A percentile compares a stretch with the other conserved stretches of the same genome.
These are phyloP conservation scores for Rhododendron mucronatum DNA, from an alignment of 148 eudicot genomes.

Conservation along the genomic window DNA sequence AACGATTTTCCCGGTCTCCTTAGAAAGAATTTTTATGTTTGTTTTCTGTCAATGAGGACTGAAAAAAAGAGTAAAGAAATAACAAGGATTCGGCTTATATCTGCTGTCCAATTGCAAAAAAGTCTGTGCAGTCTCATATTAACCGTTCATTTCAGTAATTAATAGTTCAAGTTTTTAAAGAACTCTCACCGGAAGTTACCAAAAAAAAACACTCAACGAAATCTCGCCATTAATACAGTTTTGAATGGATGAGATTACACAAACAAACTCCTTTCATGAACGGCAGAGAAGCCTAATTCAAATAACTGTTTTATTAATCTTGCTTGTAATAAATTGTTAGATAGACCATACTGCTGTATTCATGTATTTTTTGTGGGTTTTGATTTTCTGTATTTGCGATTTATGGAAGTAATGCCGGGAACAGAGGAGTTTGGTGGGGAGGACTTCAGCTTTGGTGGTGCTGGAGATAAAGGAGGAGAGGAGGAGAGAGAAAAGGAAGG, in stretches of 20 bases:
- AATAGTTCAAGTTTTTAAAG: no score
- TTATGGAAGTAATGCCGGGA: slow-evolving; percentile 26
- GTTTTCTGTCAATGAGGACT: background rate
- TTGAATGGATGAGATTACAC: background rate
- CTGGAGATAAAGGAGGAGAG: slow-evolving; percentile 37
- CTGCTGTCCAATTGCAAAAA: no score
- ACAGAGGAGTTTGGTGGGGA: slow-evolving; percentile 52
- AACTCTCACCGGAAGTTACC: no score
- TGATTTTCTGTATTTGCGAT: background rate
- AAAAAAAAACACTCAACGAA: no score
- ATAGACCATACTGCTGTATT: no score
- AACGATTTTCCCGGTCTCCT: background rate
- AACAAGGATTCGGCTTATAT: background rate
- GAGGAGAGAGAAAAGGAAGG: slow-evolving; percentile 48
- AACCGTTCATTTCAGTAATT: no score
- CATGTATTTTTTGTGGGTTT: background rate
- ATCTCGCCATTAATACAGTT: no score
- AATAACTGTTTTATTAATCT: no score
- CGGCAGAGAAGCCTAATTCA: background rate
- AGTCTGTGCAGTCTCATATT: no score
- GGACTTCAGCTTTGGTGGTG: slow-evolving; percentile 55
- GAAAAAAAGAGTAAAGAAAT: background rate
- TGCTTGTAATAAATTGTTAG: background rate
- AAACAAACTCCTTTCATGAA: background rate
- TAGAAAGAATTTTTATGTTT: background rate